These are phyloP conservation scores for Austroboletus niveus DNA, from an alignment of 1,284 basidiomycete genomes.

Conservation along the genomic window DNA sequence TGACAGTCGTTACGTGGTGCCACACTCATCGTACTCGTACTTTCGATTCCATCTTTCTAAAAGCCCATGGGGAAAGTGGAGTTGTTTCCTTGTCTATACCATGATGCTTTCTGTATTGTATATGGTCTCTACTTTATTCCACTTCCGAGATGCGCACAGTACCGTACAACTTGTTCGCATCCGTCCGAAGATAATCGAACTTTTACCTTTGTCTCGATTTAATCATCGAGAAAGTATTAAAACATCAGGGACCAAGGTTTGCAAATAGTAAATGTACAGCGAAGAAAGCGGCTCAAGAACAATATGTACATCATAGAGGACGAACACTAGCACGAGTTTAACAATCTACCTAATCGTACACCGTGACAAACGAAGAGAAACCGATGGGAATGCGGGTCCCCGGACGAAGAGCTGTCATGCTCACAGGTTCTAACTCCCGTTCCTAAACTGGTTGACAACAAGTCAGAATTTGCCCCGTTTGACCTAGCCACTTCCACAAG, in stretches of 20 bases:
- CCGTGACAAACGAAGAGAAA: slow-evolving; percentile 9
- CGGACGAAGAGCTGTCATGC: slow-evolving; percentile 1
- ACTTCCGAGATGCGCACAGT: slow-evolving; percentile 18
- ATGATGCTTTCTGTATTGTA: slow-evolving; percentile 29
- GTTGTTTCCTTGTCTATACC: slow-evolving; percentile 28
- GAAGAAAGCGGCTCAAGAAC: background rate
- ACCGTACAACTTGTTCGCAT: slow-evolving; percentile 7
- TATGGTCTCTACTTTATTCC: slow-evolving; percentile 33
- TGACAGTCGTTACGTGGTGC: slow-evolving; percentile 29
- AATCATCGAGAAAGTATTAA: background rate
- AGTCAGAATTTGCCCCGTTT: slow-evolving; percentile 40
- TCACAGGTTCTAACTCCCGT: slow-evolving; percentile 36
- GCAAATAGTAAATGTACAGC: background rate
- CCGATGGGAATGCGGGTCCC: background rate
- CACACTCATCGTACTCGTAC: slow-evolving; percentile 9
- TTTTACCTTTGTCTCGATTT: slow-evolving; percentile 9
- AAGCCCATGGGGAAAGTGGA: slow-evolving; percentile 8
- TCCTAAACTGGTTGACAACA: slow-evolving; percentile 47
- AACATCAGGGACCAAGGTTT: too few species aligned
- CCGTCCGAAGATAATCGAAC: slow-evolving; percentile 24
- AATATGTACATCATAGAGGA: slow-evolving; percentile 16
- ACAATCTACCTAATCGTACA: slow-evolving; percentile 27
- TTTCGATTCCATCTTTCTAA: slow-evolving; percentile 6
- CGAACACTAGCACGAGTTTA: background rate
- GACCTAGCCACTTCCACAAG: slow-evolving; percentile 36